These are phyloP conservation scores for Colletotrichum kahawae DNA, from an alignment of 2,329 filamentous ascomycete genomes.

Conservation along the genomic window DNA sequence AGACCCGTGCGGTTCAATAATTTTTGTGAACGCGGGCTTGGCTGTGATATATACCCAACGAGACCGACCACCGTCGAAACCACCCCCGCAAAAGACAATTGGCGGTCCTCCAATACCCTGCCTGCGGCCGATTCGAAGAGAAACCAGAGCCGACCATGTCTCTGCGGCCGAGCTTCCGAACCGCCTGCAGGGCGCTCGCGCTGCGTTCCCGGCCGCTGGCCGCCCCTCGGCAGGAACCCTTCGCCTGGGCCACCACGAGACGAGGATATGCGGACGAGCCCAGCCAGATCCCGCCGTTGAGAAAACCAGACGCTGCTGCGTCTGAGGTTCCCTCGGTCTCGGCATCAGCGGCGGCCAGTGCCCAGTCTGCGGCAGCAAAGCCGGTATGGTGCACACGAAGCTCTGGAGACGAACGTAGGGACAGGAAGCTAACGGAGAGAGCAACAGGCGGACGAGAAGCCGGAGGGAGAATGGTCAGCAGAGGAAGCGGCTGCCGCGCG, in stretches of 20 bases:
- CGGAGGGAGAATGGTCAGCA: conserved; percentile 12
- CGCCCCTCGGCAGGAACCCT: conserved; percentile 24
- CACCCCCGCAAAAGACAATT: not conserved
- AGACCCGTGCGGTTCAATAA: conserved; percentile 18
- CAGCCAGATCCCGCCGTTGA: not conserved
- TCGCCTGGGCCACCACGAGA: conserved; percentile 28
- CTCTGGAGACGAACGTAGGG: not conserved
- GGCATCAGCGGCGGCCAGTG: not conserved
- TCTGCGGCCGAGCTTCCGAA: conserved; percentile 56
- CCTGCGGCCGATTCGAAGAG: not conserved
- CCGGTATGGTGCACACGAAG: not conserved
- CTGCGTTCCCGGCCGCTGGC: conserved; percentile 40
- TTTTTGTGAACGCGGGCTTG: conserved; percentile 10
- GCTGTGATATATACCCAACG: not conserved
- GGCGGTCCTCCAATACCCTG: not conserved
- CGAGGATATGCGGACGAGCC: conserved; percentile 32
- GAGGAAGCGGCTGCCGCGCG: conserved; percentile 9
- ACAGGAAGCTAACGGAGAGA: not conserved
- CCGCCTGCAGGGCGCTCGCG: conserved; percentile 45
- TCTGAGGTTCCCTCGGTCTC: not conserved
- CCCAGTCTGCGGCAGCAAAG: not conserved
- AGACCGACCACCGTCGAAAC: not conserved
- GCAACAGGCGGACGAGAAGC: not conserved
- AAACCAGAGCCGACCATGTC: conserved; percentile 47
- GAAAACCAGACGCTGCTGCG: not conserved